Percentiles rank a stretch among this genome's conserved stretches.
Conservation (phyloP, 495 filamentous ascomycete species). For the Penicillium daleae region DNA sequence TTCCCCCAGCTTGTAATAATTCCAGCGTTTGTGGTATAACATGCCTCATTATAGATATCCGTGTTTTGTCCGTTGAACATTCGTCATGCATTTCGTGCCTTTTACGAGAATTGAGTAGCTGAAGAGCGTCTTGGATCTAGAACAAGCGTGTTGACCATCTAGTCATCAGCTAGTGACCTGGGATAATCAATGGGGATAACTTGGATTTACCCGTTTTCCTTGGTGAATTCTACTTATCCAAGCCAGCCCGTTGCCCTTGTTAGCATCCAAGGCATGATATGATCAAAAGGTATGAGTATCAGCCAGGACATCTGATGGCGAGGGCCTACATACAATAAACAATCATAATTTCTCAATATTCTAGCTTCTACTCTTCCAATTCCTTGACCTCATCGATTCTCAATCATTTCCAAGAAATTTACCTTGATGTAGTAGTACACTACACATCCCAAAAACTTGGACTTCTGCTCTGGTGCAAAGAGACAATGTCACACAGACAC, state of each 20-base stretch:
- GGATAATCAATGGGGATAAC: not conserved
- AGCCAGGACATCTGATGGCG: too few species aligned
- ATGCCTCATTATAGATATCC: not conserved
- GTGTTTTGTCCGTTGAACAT: not conserved
- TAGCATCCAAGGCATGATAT: not conserved
- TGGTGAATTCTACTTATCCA: not conserved
- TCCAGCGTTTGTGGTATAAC: not conserved
- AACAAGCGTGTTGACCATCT: too few species aligned
- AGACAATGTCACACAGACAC: not conserved
- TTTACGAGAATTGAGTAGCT: not conserved
- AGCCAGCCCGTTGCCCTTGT: not conserved
- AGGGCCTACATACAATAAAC: too few species aligned
- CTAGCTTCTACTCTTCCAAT: not conserved
- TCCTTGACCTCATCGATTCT: not conserved
- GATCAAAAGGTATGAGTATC: not conserved
- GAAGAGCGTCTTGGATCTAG: not conserved
- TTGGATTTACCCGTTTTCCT: not conserved
- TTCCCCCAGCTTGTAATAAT: not conserved
- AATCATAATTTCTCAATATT: not conserved
- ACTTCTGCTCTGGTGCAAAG: not conserved
- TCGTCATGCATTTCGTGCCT: not conserved
- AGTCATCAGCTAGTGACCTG: too few species aligned
- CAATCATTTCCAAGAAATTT: not conserved
- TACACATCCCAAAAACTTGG: too few species aligned
- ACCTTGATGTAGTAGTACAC: too few species aligned